Evolutionary conservation across 2,329 filamentous ascomycete species (phyloP), one percentile per base, ranked within the genome.

Genomic region (Gliomastix tumulicola): DNA sequence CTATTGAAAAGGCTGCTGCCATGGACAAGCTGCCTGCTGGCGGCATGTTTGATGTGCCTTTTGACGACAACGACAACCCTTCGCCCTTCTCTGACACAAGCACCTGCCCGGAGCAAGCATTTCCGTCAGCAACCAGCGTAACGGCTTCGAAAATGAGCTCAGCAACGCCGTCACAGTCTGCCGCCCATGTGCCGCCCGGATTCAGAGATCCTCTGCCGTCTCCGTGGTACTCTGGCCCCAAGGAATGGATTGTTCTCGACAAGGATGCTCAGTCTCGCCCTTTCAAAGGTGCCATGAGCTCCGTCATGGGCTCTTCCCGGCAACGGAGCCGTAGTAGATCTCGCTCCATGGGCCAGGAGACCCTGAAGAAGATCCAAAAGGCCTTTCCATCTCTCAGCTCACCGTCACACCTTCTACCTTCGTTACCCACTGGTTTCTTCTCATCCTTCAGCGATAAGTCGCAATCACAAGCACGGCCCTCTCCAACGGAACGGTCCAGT

Each of bases 1-100:
- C 73, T 5, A 63, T 66, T 20, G 76, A 80, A 50, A 79, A 75
- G 54, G 69, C 65, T 13, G 69, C 70, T 7, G 75, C 70, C 1
- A 61, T 79, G 62, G 66, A 73, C 20, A 57, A 59, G 36, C 36
- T 56, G 10, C 50, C 55, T 9, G 54, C 54, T 15, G 43, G 30
- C 12, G 44, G 44, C 31, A 43, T 56, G 34, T 53, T 56, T 37
- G 46, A 53, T 25, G 31, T 42, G n/a, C 40, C 42, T 17, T 41
- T 40, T 21, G 46, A 42, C n/a, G 48, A 48, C 34, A 50, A 33
- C n/a, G 20, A n/a, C 21, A 20, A 30, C 13, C 8, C n/a, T 9
- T 32, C 21, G 15, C 21, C 31, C 11, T 16, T 15, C 21, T 8
- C 36, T 12, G n/a, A n/a, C n/a, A n/a, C n/a, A n/a, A n/a, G n/a